Base-by-base conservation (phyloP, 73 alveolate genomes). In the Effrenium voratum region DNA sequence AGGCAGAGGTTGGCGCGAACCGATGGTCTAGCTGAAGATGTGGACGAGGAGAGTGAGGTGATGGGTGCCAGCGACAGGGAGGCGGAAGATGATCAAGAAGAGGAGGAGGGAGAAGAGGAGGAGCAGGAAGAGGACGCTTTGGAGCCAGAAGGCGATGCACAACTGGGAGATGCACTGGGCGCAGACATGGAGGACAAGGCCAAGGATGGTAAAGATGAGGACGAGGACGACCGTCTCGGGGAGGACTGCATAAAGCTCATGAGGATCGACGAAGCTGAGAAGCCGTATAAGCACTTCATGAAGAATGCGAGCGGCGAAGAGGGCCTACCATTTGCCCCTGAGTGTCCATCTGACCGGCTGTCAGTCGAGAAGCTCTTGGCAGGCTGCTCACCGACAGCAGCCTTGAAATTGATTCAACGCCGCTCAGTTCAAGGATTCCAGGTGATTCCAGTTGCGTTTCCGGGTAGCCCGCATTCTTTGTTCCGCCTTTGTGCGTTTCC, bases 311-410 rank as follows among this genome's bases (percentile, higher is more conserved):
- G 24, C 45, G 88, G 77, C 0, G 97, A 90, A 75, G 97, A 90
- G 75, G 87, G 87, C 1, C 40, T 90, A 44, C 88, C 97, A 55
- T 90, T 90, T 5, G 97, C 97, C n/a, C 97, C 97, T 2, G 97
- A 90, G 75, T 90, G 97, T 36, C 97, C 97, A 10, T 30, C 66
- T 52, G 97, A 90, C 19, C 97, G 97, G 2, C 34, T 90, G 46
- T 79, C 50, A 4, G 97, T 90, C 44, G 85, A 90, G 76, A 38
- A 44, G 73, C 87, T 90, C 26, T 63, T 90, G 88, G 52, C 32
- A 1, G 36, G 80, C 32, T 87, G 55, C 24, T 49, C 72, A 26
- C 87, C 97, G 22, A 70, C 4, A 55, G 68, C 87, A 41, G 75
- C 86, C 59, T 38, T 90, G 45, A 90, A 90, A 45, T 46, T 90